Percentiles rank a stretch among this genome's conserved stretches.
These are phyloP conservation scores for Nannochloris sp. DNA, from an alignment of 139 green algal species.

Conservation along the genomic window DNA sequence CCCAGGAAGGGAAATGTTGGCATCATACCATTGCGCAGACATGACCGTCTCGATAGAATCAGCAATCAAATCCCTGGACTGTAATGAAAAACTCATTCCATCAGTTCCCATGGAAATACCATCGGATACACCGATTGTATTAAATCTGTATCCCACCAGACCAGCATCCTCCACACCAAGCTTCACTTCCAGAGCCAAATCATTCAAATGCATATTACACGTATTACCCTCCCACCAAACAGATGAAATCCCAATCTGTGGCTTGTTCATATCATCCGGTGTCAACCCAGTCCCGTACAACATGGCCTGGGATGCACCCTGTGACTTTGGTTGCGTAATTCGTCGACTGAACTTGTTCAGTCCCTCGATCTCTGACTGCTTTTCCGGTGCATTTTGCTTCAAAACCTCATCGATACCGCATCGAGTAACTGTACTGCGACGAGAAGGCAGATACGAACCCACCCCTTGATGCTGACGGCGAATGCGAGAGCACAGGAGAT, in stretches of 20 bases:
- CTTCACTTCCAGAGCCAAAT: slow-evolving; percentile 88
- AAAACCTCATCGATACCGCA: slow-evolving; percentile 8
- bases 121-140: slow-evolving; percentile 90
- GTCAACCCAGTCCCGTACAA: slow-evolving; percentile 90
- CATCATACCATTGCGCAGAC: slow-evolving; percentile 92
- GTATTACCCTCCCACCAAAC: slow-evolving; percentile 99
- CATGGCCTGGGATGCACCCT: slow-evolving; percentile 96
- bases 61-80: slow-evolving; percentile 84
- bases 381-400: background rate
- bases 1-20: slow-evolving; percentile 79
- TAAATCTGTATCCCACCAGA: slow-evolving; percentile 89
- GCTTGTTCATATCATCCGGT: slow-evolving; percentile 92
- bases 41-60: slow-evolving; percentile 97
- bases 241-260: slow-evolving; percentile 90
- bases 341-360: slow-evolving; percentile 90
- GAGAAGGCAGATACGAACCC: too few species aligned
- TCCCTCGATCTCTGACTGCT: slow-evolving; percentile 18
- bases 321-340: slow-evolving; percentile 94
- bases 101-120: slow-evolving; percentile 98
- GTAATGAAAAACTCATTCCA: slow-evolving; percentile 91
- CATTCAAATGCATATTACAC: slow-evolving; percentile 99
- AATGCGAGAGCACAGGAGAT: too few species aligned
- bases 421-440: background rate
- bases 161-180: slow-evolving; percentile 68
- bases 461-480: too few species aligned